These are phyloP conservation scores for Populus deltoides DNA, from an alignment of 345 rosid genomes.

Conservation along the genomic window DNA sequence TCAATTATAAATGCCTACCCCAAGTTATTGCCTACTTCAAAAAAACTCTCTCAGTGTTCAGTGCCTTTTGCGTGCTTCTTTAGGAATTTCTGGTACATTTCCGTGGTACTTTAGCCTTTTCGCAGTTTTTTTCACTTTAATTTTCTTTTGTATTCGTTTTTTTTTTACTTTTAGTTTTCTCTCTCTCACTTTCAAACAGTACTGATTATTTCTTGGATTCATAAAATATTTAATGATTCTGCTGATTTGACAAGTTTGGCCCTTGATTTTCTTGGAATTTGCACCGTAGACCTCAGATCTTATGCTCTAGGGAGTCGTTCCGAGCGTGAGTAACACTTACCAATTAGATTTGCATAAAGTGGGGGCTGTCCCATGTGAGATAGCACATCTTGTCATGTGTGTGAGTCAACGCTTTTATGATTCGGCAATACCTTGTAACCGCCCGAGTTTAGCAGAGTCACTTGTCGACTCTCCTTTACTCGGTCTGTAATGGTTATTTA, in stretches of 20 bases:
- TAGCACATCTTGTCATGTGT: background rate
- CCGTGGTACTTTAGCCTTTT: constrained; percentile 21
- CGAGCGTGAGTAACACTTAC: background rate
- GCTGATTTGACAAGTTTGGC: constrained; percentile 7
- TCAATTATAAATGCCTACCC: background rate
- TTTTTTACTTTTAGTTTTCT: background rate
- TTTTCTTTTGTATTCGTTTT: background rate
- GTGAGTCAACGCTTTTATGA: constrained; percentile 16
- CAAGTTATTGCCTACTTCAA: background rate
- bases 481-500: too few relatives aligned
- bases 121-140: background rate
- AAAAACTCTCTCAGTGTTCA: background rate
- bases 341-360: background rate
- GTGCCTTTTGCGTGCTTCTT: too few relatives aligned
- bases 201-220: constrained; percentile 4
- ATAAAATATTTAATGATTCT: background rate
- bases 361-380: background rate
- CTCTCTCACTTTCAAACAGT: background rate
- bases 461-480: too few relatives aligned
- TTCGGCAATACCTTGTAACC: background rate
- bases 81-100: constrained; percentile 6
- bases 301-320: too few relatives aligned
- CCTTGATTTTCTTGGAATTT: constrained; percentile 7
- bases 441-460: too few relatives aligned
- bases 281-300: background rate